Base-by-base conservation (phyloP, 2,329 filamentous ascomycete genomes). In the Ambrosiella beaveri region DNA sequence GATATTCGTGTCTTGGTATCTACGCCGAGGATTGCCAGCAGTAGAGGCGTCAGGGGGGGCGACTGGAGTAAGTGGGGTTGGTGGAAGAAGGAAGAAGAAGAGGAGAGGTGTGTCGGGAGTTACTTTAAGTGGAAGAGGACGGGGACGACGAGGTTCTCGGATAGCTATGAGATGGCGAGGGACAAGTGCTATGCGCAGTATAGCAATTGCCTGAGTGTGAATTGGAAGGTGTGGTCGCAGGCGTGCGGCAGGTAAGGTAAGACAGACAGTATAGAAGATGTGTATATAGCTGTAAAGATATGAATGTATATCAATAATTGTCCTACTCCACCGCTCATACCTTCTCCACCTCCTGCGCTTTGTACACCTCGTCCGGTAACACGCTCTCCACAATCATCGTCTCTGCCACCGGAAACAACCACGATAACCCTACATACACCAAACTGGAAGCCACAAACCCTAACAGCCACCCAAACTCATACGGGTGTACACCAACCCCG, bases 161-260 rank as follows among this genome's bases (percentile, higher is more conserved):
- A 75, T 66, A 71, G 73, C 44, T 79, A 76, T 68, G 68, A 68
- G 63, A 63, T 61, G 35, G 72, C 73, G 9, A 63, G 60, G 17
- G 65, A 63, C 57, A 75, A 76, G 65, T 79, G 77, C 66, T 66
- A 69, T 59, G 66, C 68, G 17, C 77, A 79, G 69, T 75, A 75
- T 63, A 62, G 62, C 2, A 75, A 78, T 64, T 79, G 76, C 61
- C 63, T 76, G 60, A 53, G 41, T 12, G 65, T 67, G 36, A 79
- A 80, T 66, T 62, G 62, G 7, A 65, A 66, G 39, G 71, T 74
- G 63, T 78, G 75, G 65, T 63, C 62, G 41, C 67, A 60, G 51
- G 75, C 65, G 61, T 68, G 68, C 41, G 57, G 47, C 47, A 27
- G 9, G 13, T 1, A 41, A 27, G 12, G 39, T 8, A 39, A 27